Conservation (phyloP, 768 basidiomycete species). For the Agaricus blazei region DNA sequence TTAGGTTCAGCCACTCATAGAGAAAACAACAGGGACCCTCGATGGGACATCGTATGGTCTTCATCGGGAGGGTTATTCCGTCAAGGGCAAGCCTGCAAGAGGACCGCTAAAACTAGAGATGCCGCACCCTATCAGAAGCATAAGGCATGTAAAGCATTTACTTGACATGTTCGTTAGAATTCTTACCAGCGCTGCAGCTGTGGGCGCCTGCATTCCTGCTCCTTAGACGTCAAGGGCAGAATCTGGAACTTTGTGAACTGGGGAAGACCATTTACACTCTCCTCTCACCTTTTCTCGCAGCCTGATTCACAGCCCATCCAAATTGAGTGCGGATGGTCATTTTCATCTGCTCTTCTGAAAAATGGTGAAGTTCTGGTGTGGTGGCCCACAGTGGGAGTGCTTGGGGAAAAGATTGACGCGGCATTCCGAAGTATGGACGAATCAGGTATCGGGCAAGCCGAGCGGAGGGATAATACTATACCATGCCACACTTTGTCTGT, state of each 20-base stretch:
- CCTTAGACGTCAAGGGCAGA: constrained; percentile 50
- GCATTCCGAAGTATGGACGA: constrained; percentile 44
- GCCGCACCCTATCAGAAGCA: constrained; percentile 51
- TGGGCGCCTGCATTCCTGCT: constrained; percentile 68
- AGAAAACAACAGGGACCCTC: constrained; percentile 46
- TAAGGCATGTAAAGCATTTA: constrained; percentile 48
- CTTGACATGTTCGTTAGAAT: constrained; percentile 1
- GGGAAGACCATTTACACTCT: constrained; percentile 71
- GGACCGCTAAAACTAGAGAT: constrained; percentile 56
- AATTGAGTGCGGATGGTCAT: constrained; percentile 78
- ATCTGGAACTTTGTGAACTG: constrained; percentile 78
- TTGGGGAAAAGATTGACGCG: constrained; percentile 30
- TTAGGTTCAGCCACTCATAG: not conserved
- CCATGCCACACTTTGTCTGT: constrained; percentile 61
- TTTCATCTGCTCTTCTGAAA: constrained; percentile 68
- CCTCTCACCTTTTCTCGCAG: constrained; percentile 42
- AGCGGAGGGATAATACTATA: constrained; percentile 38
- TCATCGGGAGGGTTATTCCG: constrained; percentile 51
- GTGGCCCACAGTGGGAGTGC: constrained; percentile 56
- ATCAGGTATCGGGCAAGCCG: constrained; percentile 28
- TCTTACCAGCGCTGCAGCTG: constrained; percentile 41
- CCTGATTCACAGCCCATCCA: constrained; percentile 41
- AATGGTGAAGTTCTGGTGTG: constrained; percentile 71
- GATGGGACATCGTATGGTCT: constrained; percentile 39
- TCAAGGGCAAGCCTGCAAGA: constrained; percentile 41